Percentiles rank a stretch among this genome's conserved stretches.
Evolutionary conservation across 805 yeast species (phyloP).

Genomic region (Sungouiella thailandica): DNA sequence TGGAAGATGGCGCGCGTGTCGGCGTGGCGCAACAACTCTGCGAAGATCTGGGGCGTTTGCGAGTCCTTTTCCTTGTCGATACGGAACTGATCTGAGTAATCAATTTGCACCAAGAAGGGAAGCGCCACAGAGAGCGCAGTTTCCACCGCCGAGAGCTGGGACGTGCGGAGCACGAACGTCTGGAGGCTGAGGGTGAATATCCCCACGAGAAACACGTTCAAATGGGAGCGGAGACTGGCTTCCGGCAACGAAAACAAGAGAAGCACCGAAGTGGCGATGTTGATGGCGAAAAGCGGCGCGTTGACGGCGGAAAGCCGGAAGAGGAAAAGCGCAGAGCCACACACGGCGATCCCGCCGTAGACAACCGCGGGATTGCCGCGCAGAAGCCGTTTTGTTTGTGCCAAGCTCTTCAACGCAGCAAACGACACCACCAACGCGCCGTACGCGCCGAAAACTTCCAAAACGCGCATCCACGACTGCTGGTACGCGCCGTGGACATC

Average conservation of each 20-base stretch:
- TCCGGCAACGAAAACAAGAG: conserved; percentile 9
- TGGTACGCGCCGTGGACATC: conserved; percentile 16
- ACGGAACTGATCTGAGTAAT: conserved; percentile 1
- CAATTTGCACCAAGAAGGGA: conserved; percentile 10
- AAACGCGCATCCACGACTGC: not conserved
- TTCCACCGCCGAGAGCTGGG: conserved; percentile 2
- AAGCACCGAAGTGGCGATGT: conserved; percentile 9
- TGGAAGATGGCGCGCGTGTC: conserved; percentile 89
- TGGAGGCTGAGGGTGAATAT: conserved; percentile 11
- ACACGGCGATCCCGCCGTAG: not conserved
- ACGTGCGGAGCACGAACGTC: conserved; percentile 9
- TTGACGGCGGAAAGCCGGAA: conserved; percentile 3
- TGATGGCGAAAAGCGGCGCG: conserved; percentile 10
- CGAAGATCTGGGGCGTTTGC: conserved; percentile 17
- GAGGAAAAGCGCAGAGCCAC: conserved; percentile 1
- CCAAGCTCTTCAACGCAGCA: conserved; percentile 7
- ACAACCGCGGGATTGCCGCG: not conserved
- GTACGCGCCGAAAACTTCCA: conserved; percentile 16
- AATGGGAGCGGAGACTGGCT: conserved; percentile 5
- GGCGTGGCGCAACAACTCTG: conserved; percentile 29
- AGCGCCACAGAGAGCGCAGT: conserved; percentile 6
- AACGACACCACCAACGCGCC: conserved; percentile 13
- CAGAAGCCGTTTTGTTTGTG: not conserved
- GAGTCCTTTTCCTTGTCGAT: not conserved
- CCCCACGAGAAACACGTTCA: conserved; percentile 8